phyloP scores from a whole-genome alignment of 495 filamentous ascomycete genomes.

The Aspergillus indologenus region DNA sequence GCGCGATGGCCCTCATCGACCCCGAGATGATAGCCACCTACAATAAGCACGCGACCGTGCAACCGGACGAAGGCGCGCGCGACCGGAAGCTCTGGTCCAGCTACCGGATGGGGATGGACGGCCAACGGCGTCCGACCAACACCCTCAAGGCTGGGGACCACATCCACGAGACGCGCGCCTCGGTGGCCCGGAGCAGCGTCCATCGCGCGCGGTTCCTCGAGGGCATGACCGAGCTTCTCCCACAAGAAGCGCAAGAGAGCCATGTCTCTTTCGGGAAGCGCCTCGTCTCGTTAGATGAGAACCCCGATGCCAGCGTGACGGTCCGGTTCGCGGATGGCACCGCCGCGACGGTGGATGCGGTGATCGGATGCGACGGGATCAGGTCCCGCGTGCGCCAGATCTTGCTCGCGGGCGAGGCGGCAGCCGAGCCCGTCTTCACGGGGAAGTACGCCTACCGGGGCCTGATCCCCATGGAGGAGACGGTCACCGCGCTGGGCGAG shows the following conservation, averaged over 20 bases:
- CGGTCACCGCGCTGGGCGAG: conserved; percentile 5
- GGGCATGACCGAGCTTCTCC: conserved; percentile 1
- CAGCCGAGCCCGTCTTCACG: conserved; percentile 2
- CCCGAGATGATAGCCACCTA: conserved; percentile 2
- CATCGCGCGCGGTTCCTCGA: conserved; percentile 12
- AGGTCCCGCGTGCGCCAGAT: conserved; percentile 11
- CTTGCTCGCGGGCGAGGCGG: conserved; percentile 1
- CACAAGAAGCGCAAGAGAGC: not conserved
- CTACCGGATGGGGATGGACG: conserved; percentile 9
- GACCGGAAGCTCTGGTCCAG: conserved; percentile 2
- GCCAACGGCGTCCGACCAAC: not conserved
- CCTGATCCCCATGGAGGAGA: conserved; percentile 10
- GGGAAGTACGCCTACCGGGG: conserved; percentile 13
- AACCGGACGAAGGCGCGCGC: not conserved
- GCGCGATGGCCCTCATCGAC: not conserved
- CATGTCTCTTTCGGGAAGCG: conserved; percentile 3
- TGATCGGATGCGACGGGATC: conserved; percentile 17
- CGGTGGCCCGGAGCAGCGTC: conserved; percentile 5
- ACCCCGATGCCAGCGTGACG: not conserved
- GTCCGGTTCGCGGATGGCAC: conserved; percentile 6
- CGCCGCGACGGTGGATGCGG: conserved; percentile 1
- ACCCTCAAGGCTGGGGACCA: not conserved
- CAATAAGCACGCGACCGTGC: not conserved
- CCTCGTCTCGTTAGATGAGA: not conserved
- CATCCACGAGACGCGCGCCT: not conserved